These are phyloP conservation scores for Omphalea diandra DNA, from an alignment of 441 rosid genomes.

Conservation along the genomic window DNA sequence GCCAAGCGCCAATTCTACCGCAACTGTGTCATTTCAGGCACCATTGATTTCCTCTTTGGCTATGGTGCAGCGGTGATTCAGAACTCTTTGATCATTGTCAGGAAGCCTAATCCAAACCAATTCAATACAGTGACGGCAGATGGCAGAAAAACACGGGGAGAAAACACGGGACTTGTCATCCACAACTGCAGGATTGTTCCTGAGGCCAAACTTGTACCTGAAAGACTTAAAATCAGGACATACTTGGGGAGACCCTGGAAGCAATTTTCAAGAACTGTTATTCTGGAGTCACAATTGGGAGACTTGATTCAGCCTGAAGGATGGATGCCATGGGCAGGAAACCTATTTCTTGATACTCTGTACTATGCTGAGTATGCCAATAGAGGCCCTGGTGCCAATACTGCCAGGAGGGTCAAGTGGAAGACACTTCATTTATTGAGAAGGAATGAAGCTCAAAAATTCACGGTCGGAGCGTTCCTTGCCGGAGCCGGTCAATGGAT, in stretches of 20 bases:
- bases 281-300: conserved; percentile 26
- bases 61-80: conserved; percentile 33
- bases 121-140: conserved; percentile 37
- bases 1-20: conserved; percentile 34
- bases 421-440: conserved; percentile 26
- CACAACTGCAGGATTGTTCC: conserved; percentile 39
- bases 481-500: conserved; percentile 15
- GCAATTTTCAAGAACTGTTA: conserved; percentile 14
- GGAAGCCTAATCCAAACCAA: conserved; percentile 32
- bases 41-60: conserved; percentile 36
- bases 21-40: conserved; percentile 36
- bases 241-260: conserved; percentile 39
- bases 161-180: conserved; percentile 29
- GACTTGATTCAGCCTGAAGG: conserved; percentile 31
- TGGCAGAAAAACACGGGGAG: conserved; percentile 27
- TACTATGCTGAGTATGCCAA: conserved; percentile 30
- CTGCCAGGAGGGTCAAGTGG: conserved; percentile 24
- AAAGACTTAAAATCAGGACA: conserved; percentile 12
- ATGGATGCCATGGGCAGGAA: conserved; percentile 29
- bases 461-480: conserved; percentile 16
- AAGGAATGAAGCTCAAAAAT: conserved; percentile 17
- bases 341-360: conserved; percentile 17
- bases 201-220: conserved; percentile 19
- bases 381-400: conserved; percentile 25
- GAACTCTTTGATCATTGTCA: conserved; percentile 30